Conservation (phyloP, 176 grass and related monocot genomes). For the Rhipidocladum racemiflorum region DNA sequence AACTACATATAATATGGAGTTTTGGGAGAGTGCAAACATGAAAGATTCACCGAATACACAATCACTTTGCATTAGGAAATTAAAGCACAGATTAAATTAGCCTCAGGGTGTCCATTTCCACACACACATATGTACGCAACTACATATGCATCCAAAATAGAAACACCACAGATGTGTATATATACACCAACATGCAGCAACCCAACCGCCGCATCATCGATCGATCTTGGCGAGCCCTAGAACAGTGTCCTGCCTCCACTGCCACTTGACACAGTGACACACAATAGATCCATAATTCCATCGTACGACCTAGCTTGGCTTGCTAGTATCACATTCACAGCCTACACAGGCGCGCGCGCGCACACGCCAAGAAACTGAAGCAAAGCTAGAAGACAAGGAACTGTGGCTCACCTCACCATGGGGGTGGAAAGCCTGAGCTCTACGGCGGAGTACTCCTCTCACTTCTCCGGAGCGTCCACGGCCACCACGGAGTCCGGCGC, state of each 20-base stretch:
- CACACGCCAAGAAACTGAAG: slow-evolving; percentile 26
- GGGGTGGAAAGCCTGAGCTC: slow-evolving; percentile 37
- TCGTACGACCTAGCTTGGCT: slow-evolving; percentile 2
- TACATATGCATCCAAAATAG: background rate
- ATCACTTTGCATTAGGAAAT: background rate
- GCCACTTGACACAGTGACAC: background rate
- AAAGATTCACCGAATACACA: background rate
- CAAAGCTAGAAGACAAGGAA: background rate
- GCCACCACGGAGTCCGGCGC: slow-evolving; percentile 43
- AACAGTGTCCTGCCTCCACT: background rate
- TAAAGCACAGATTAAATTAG: background rate
- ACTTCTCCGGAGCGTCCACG: slow-evolving; percentile 38
- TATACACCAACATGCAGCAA: background rate
- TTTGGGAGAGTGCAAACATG: background rate
- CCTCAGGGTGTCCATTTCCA: background rate
- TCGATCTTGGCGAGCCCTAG: slow-evolving; percentile 22
- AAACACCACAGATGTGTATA: slow-evolving; percentile 23
- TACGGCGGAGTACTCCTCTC: background rate
- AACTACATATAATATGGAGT: background rate
- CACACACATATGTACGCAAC: background rate
- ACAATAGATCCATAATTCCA: slow-evolving; percentile 18
- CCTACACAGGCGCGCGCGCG: background rate
- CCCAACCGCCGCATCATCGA: background rate
- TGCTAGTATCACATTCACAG: background rate
- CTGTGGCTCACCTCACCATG: slow-evolving; percentile 18